Conservation (phyloP, 768 basidiomycete species). For the Collybia nuda region DNA sequence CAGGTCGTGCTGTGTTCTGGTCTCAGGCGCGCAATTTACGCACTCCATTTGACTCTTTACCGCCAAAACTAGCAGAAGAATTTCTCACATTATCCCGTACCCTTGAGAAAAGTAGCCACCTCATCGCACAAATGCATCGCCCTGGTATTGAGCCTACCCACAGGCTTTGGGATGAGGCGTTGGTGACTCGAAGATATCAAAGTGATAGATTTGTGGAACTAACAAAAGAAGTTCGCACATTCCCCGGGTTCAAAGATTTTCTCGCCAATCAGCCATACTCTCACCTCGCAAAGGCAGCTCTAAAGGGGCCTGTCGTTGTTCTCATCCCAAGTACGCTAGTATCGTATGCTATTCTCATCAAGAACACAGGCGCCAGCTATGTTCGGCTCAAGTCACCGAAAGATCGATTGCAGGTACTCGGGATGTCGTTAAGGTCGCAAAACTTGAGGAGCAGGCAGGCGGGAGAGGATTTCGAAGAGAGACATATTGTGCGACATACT, state of each 20-base stretch:
- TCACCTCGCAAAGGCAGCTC: background rate
- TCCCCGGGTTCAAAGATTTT: background rate
- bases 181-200: background rate
- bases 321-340: slow-evolving; percentile 14
- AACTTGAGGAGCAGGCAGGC: background rate
- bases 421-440: background rate
- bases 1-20: slow-evolving; percentile 28
- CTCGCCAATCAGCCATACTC: background rate
- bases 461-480: background rate
- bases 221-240: background rate
- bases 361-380: slow-evolving; percentile 8
- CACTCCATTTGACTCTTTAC: slow-evolving; percentile 18
- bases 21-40: slow-evolving; percentile 20
- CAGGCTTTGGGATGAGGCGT: background rate
- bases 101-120: background rate
- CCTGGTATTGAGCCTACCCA: background rate
- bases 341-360: slow-evolving; percentile 20
- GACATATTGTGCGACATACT: background rate
- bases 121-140: background rate
- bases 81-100: background rate
- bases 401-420: slow-evolving; percentile 4
- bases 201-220: background rate
- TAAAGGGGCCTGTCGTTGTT: slow-evolving; percentile 15
- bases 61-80: background rate
- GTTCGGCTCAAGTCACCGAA: slow-evolving; percentile 12